Evolutionary conservation across 345 rosid genomes (phyloP).

Genomic region (Garcia nutans): DNA sequence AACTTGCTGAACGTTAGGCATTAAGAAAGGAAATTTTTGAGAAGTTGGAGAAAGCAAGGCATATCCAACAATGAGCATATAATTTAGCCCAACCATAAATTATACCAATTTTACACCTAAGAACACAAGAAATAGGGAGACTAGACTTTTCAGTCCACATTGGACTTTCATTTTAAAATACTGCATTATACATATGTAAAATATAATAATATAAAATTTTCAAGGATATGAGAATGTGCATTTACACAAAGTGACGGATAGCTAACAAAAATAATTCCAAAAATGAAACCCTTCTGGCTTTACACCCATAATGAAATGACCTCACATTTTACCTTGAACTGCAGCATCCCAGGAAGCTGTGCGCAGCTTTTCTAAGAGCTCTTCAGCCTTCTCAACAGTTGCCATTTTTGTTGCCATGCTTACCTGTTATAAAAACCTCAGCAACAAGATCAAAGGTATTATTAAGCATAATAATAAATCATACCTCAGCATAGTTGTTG

Average conservation of each 20-base stretch:
- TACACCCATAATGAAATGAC: neutral
- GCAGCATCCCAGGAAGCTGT: conserved; percentile 87
- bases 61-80: neutral
- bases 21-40: conserved; percentile 4
- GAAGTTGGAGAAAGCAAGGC: neutral
- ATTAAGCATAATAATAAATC: conserved; percentile 16
- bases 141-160: neutral
- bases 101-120: neutral
- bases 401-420: conserved; percentile 98
- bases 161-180: neutral
- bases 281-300: neutral
- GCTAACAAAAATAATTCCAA: neutral
- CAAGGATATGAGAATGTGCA: neutral
- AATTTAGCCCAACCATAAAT: conserved; percentile 2
- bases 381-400: conserved; percentile 74
- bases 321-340: conserved; percentile 59
- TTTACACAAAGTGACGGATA: neutral
- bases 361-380: conserved; percentile 81
- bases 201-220: neutral
- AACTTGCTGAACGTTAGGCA: neutral
- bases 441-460: conserved; percentile 19
- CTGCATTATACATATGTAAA: neutral
- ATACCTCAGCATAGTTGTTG: conserved; percentile 89
- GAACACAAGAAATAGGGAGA: neutral
- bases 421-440: conserved; percentile 45